These are phyloP conservation scores for Aspergillus steynii DNA, from an alignment of 495 filamentous ascomycete genomes.

Conservation along the genomic window DNA sequence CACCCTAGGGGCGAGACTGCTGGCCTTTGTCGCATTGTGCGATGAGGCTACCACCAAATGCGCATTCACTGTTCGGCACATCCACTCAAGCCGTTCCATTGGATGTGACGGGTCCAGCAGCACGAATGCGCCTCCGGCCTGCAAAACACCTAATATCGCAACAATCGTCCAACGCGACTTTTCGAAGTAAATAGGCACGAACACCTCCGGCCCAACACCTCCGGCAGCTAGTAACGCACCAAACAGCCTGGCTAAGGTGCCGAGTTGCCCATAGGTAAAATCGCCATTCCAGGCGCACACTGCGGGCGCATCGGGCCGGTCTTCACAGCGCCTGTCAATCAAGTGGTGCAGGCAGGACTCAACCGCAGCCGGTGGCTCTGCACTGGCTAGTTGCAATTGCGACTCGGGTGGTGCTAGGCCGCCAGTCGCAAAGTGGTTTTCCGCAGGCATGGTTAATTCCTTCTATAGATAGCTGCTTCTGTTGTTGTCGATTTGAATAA, in stretches of 20 bases:
- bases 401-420: too few relatives aligned
- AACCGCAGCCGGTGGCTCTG: too few relatives aligned
- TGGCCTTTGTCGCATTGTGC: not conserved
- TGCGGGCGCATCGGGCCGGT: constrained; percentile 7
- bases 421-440: too few relatives aligned
- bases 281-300: constrained; percentile 45
- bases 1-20: not conserved
- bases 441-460: too few relatives aligned
- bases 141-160: constrained; percentile 41
- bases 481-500: too few relatives aligned
- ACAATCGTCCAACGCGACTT: constrained; percentile 44
- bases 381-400: too few relatives aligned
- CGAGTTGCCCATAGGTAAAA: constrained; percentile 43
- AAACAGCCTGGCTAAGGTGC: not conserved
- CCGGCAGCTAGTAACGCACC: not conserved
- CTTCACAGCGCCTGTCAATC: too few relatives aligned
- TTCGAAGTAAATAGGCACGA: constrained; percentile 47
- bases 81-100: constrained; percentile 41
- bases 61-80: constrained; percentile 46
- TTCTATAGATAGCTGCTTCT: too few relatives aligned
- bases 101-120: constrained; percentile 48
- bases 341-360: too few relatives aligned
- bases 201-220: constrained; percentile 30
- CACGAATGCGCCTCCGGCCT: constrained; percentile 50
- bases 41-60: constrained; percentile 44